These are phyloP conservation scores for Hymenoscyphus repandus DNA, from an alignment of 2,329 filamentous ascomycete species.

Conservation along the genomic window DNA sequence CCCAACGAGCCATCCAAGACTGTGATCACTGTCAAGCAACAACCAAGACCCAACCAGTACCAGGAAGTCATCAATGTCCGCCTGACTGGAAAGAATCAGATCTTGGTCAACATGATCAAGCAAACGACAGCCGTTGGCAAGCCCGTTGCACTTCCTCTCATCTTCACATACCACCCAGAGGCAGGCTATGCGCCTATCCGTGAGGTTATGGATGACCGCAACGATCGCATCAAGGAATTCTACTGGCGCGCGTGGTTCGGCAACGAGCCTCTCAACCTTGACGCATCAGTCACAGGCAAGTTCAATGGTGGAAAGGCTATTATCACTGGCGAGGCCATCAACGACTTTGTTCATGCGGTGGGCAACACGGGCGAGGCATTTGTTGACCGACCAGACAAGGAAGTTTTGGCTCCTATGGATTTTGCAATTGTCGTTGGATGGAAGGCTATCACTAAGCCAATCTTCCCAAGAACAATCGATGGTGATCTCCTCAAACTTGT, in stretches of 20 bases:
- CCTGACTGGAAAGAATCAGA: constrained; percentile 69
- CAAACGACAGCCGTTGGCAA: constrained; percentile 81
- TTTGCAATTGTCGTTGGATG: constrained; percentile 97
- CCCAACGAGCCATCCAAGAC: constrained; percentile 81
- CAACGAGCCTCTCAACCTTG: constrained; percentile 74
- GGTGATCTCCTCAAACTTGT: constrained; percentile 94
- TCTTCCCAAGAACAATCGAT: constrained; percentile 94
- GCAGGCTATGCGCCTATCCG: constrained; percentile 95
- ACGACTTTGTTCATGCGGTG: constrained; percentile 98
- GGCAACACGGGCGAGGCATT: constrained; percentile 98
- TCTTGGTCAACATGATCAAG: constrained; percentile 86
- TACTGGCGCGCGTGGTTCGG: constrained; percentile 99
- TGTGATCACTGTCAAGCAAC: constrained; percentile 80
- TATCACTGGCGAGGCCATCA: constrained; percentile 89
- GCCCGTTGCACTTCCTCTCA: constrained; percentile 76
- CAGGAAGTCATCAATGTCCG: constrained; percentile 85
- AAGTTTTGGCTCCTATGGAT: constrained; percentile 95
- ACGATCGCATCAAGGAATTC: constrained; percentile 98
- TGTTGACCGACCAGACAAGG: constrained; percentile 90
- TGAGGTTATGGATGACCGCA: constrained; percentile 92
- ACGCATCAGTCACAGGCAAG: constrained; percentile 75
- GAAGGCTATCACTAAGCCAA: constrained; percentile 99
- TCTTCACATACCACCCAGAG: constrained; percentile 91
- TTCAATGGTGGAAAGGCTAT: constrained; percentile 86
- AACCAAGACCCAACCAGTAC: constrained; percentile 78